Evolutionary conservation across 1,284 basidiomycete genomes (phyloP).

Genomic region (Sporisorium iseilematis-ciliati): DNA sequence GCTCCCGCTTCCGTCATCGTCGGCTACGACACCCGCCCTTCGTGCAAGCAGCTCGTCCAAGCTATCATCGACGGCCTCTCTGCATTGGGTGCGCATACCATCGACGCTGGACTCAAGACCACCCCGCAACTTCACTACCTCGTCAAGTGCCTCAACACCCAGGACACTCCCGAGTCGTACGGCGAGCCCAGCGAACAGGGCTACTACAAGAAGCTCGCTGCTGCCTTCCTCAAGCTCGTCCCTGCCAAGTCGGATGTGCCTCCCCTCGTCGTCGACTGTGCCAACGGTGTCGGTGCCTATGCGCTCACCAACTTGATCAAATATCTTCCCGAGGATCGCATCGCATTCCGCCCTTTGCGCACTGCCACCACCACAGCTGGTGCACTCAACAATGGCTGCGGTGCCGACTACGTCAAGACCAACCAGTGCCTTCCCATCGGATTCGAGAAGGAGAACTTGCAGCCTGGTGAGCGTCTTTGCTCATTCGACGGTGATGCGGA

Average conservation of each 20-base stretch:
- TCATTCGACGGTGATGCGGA: slow-evolving; percentile 98
- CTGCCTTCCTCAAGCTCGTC: slow-evolving; percentile 86
- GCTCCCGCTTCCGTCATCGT: slow-evolving; percentile 87
- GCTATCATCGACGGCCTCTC: slow-evolving; percentile 86
- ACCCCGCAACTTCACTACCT: slow-evolving; percentile 97
- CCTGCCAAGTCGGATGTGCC: slow-evolving; percentile 53
- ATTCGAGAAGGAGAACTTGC: slow-evolving; percentile 59
- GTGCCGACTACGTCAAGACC: slow-evolving; percentile 98
- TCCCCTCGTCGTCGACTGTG: slow-evolving; percentile 89
- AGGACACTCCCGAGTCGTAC: slow-evolving; percentile 78
- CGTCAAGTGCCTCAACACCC: slow-evolving; percentile 88
- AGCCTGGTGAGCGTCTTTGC: slow-evolving; percentile 81
- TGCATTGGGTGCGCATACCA: slow-evolving; percentile 73
- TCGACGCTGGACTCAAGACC: slow-evolving; percentile 81
- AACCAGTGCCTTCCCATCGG: slow-evolving; percentile 64
- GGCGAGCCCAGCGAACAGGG: slow-evolving; percentile 87
- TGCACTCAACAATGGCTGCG: slow-evolving; percentile 84
- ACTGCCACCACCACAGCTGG: slow-evolving; percentile 75
- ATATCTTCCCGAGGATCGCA: slow-evolving; percentile 56
- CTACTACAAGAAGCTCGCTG: slow-evolving; percentile 87
- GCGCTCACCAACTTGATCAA: slow-evolving; percentile 61
- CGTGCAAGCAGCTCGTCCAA: slow-evolving; percentile 82
- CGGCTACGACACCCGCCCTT: slow-evolving; percentile 92
- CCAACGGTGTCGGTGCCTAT: slow-evolving; percentile 91
- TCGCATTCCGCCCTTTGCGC: slow-evolving; percentile 57